Percentiles rank a stretch among this genome's conserved stretches.
Conservation (phyloP, 805 yeast genomes). For the Lachancea mirantina region DNA sequence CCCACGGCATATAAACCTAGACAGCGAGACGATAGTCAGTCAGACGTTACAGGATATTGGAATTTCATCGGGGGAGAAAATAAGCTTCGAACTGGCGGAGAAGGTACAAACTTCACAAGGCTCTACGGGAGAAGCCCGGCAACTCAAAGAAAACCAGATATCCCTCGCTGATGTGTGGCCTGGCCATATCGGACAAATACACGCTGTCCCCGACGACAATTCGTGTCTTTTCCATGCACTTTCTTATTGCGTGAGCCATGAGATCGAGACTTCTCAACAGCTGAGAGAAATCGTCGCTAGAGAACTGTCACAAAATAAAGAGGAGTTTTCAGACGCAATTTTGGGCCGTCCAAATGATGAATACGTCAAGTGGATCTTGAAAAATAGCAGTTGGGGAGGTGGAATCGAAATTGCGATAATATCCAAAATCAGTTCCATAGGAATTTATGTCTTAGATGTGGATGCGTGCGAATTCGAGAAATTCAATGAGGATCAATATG, state of each 20-base stretch:
- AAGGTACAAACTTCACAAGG: neutral
- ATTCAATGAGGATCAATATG: conserved; percentile 41
- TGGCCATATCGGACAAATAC: conserved; percentile 33
- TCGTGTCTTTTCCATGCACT: conserved; percentile 69
- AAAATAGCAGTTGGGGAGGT: conserved; percentile 71
- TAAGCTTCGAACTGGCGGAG: conserved; percentile 32
- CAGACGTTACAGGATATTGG: conserved; percentile 36
- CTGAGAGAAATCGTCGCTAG: conserved; percentile 47
- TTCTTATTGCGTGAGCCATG: conserved; percentile 42
- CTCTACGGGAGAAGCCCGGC: neutral
- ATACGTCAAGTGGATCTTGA: conserved; percentile 55
- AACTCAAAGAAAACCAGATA: conserved; percentile 6
- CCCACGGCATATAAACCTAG: conserved; percentile 39
- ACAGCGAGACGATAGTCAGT: conserved; percentile 11
- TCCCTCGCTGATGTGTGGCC: conserved; percentile 6
- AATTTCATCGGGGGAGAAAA: conserved; percentile 52
- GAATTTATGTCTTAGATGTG: conserved; percentile 57
- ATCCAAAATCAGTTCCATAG: conserved; percentile 42
- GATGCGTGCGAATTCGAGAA: conserved; percentile 51
- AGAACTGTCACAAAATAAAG: conserved; percentile 37
- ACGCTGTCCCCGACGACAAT: conserved; percentile 68
- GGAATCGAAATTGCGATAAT: conserved; percentile 68
- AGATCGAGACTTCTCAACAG: conserved; percentile 38
- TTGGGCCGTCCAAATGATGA: conserved; percentile 44
- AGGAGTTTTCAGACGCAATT: conserved; percentile 47